Evolutionary conservation across 495 filamentous ascomycete species (phyloP), one percentile per base, ranked within the genome.

Genomic region (Choiromyces venosus): DNA sequence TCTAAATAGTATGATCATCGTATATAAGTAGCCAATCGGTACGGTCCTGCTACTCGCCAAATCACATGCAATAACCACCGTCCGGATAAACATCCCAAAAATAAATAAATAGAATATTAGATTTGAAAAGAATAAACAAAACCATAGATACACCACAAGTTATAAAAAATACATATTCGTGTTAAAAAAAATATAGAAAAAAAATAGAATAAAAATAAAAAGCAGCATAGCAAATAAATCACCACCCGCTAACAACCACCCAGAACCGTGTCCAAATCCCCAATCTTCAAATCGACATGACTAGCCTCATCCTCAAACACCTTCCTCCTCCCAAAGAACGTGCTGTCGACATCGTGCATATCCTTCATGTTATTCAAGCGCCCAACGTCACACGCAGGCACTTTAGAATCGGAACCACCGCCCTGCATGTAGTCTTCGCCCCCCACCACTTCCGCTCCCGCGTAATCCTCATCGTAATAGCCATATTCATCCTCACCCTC

Each of bases 401-500:
- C 12, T 14, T 14, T 29, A 16, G 52, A 33, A 61, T 14, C 52
- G 4, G 2, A 61, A 61, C 3, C 33, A 61, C 3, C 33, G 29
- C 12, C 52, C 10, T 33, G 52, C 12, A 33, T 33, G 33, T 29
- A 61, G 12, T 35, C 42, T 65, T 35, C 19, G 21, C 21, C n/a
- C n/a, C 12, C 37, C 8, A 25, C 8, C 16, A 9, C 25, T 44
- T 67, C 66, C 6, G 35, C 42, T 37, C 42, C 29, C n/a, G 1
- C 52, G 69, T 61, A 61, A 61, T 77, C 35, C 21, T 69, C 69
- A 39, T 42, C 75, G 72, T 77, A 9, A 76, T 77, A 19, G 69
- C 66, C 35, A 68, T 73, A 52, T 76, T 71, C 74, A 67, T 77
- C 18, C 44, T 69, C 56, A 35, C 29, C 37, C 70, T 77, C 70